Evolutionary conservation across 148 eudicot genomes (phyloP).

Genomic region (Fallopia convolvulus): DNA sequence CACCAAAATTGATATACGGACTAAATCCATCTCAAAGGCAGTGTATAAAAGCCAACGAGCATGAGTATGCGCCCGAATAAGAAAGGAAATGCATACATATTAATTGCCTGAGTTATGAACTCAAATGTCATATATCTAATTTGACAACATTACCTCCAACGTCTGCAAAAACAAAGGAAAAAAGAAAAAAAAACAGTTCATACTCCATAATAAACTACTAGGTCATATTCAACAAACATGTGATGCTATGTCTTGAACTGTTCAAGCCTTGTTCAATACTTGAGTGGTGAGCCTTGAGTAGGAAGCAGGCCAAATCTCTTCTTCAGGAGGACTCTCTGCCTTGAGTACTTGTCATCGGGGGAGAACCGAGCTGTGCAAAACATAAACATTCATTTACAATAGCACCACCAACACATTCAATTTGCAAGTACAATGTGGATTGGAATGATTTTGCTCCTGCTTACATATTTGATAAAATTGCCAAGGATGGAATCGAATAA

Average conservation of each 20-base stretch:
- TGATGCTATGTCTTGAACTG: not conserved
- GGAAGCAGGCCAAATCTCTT: constrained; percentile 91
- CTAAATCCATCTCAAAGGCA: no score
- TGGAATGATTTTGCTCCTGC: not conserved
- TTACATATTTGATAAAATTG: not conserved
- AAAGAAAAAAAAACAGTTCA: not conserved
- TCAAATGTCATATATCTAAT: not conserved
- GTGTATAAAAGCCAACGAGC: no score
- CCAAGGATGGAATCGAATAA: no score
- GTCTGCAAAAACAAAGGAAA: not conserved
- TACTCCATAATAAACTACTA: not conserved
- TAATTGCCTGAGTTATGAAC: not conserved
- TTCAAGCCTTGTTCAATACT: constrained; percentile 41
- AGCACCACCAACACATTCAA: not conserved
- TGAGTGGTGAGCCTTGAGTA: constrained; percentile 68
- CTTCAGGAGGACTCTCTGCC: constrained; percentile 85
- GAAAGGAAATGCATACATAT: not conserved
- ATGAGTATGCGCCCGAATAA: no score
- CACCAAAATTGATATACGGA: no score
- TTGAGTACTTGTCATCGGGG: constrained; percentile 93
- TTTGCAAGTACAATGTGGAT: not conserved
- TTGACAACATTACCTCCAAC: not conserved
- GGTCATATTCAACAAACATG: not conserved
- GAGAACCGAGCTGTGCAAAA: constrained; percentile 81
- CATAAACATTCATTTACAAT: no score